Evolutionary conservation across 495 filamentous ascomycete genomes (phyloP).

Genomic region (Glutinoglossum americanum): DNA sequence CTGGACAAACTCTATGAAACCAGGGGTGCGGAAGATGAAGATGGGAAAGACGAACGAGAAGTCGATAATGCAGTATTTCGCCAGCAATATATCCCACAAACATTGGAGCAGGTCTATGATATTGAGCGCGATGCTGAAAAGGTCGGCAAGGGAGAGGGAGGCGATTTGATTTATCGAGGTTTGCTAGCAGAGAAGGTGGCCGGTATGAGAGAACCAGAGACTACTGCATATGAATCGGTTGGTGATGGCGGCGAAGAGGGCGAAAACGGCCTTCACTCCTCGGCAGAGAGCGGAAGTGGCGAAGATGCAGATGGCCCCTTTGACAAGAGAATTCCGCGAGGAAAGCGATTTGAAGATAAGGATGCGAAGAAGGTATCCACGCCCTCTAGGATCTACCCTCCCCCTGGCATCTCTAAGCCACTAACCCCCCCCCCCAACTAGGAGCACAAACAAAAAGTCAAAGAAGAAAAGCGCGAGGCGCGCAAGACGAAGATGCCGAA

Average conservation of each 20-base stretch:
- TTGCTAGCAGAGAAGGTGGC: constrained; percentile 52
- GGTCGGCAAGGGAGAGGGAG: constrained; percentile 46
- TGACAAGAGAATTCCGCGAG: constrained; percentile 47
- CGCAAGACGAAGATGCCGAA: constrained; percentile 92
- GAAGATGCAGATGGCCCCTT: constrained; percentile 26
- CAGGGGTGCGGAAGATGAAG: constrained; percentile 10
- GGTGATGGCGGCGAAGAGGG: constrained; percentile 15
- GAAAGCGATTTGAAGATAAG: constrained; percentile 82
- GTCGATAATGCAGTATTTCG: constrained; percentile 81
- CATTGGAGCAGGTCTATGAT: constrained; percentile 84
- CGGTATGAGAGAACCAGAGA: constrained; percentile 23
- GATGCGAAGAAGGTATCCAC: constrained; percentile 49
- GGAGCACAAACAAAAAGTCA: constrained; percentile 73
- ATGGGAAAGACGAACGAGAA: constrained; percentile 28
- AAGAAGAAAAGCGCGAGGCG: constrained; percentile 84
- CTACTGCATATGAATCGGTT: constrained; percentile 14
- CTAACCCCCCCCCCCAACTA: constrained; percentile 8
- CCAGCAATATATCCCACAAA: constrained; percentile 88
- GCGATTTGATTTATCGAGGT: constrained; percentile 56
- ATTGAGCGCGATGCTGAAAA: constrained; percentile 73
- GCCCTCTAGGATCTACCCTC: neutral
- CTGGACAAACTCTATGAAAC: constrained; percentile 25
- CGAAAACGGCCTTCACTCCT: constrained; percentile 13
- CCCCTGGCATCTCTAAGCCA: neutral
- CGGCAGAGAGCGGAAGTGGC: constrained; percentile 4